Percentiles rank a stretch among this genome's conserved stretches.
These are phyloP conservation scores for Phaeotremella fagi DNA, from an alignment of 768 basidiomycete genomes.

Conservation along the genomic window DNA sequence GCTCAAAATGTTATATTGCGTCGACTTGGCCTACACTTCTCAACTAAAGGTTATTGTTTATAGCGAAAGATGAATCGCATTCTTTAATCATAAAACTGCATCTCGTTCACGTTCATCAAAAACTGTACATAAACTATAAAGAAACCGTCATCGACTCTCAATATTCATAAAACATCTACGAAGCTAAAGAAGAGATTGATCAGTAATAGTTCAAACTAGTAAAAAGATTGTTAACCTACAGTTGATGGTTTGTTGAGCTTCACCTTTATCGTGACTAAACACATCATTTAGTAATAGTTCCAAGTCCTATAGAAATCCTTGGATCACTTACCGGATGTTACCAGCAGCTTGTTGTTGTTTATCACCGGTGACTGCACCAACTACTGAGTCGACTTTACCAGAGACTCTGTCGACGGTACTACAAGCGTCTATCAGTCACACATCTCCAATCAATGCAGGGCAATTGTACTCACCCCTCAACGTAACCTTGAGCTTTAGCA, in stretches of 20 bases:
- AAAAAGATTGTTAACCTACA: neutral
- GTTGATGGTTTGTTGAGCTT: neutral
- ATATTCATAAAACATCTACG: neutral
- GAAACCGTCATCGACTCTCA: neutral
- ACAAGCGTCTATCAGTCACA: neutral
- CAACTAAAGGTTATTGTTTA: too few relatives aligned
- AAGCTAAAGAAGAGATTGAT: neutral
- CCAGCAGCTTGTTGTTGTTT: slow-evolving; percentile 42
- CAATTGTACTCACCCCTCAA: slow-evolving; percentile 35
- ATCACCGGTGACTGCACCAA: slow-evolving; percentile 46
- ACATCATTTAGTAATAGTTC: too few relatives aligned
- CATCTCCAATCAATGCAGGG: neutral
- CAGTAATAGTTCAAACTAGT: too few relatives aligned
- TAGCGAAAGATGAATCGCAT: too few relatives aligned
- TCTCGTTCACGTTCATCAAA: too few relatives aligned
- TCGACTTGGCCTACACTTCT: too few relatives aligned
- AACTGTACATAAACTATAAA: neutral
- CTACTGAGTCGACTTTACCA: slow-evolving; percentile 46
- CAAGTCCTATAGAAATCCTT: too few relatives aligned
- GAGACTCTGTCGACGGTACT: slow-evolving; percentile 42
- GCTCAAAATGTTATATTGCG: too few relatives aligned
- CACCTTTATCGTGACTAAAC: neutral
- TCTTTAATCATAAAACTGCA: too few relatives aligned
- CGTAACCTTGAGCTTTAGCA: slow-evolving; percentile 46
- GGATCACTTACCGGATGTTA: slow-evolving; percentile 41